phyloP scores from a whole-genome alignment of 75 land plant genomes.

The Pseudotsuga menziesii region DNA sequence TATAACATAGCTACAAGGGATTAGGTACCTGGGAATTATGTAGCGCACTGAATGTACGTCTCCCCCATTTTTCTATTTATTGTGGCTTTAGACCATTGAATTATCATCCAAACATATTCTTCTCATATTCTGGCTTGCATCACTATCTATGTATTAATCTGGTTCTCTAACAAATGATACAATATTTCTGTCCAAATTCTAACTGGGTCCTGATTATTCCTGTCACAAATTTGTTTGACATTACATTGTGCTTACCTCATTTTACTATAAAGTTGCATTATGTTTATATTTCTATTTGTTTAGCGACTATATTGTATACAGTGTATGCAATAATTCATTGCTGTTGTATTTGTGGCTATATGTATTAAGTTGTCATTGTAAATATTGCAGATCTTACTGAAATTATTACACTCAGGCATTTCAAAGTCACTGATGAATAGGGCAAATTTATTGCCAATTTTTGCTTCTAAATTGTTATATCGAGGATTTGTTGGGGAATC shows the following conservation, averaged over 20 bases:
- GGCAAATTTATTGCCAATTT: slow-evolving; percentile 20
- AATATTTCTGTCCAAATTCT: neutral
- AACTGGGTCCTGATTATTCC: neutral
- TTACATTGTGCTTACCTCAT: neutral
- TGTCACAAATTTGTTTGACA: neutral
- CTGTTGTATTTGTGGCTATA: neutral
- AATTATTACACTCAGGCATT: slow-evolving; percentile 13
- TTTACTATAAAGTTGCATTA: neutral
- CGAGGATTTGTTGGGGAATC: slow-evolving; percentile 27
- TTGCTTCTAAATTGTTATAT: slow-evolving; percentile 34
- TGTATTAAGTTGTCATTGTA: neutral
- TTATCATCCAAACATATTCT: too few species aligned
- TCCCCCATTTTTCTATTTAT: too few species aligned
- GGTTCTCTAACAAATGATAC: too few species aligned
- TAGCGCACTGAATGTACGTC: too few species aligned
- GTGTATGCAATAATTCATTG: neutral
- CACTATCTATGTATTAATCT: too few species aligned
- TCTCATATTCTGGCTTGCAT: too few species aligned
- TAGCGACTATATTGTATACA: neutral
- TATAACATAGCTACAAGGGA: too few species aligned
- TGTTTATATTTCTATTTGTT: neutral
- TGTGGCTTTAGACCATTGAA: too few species aligned
- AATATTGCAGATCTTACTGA: slow-evolving; percentile 24
- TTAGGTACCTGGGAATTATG: too few species aligned
- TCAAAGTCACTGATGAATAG: slow-evolving; percentile 14